Evolutionary conservation across 192 early-diverging fungal species (phyloP).

Genomic region (Diversispora eburnea): DNA sequence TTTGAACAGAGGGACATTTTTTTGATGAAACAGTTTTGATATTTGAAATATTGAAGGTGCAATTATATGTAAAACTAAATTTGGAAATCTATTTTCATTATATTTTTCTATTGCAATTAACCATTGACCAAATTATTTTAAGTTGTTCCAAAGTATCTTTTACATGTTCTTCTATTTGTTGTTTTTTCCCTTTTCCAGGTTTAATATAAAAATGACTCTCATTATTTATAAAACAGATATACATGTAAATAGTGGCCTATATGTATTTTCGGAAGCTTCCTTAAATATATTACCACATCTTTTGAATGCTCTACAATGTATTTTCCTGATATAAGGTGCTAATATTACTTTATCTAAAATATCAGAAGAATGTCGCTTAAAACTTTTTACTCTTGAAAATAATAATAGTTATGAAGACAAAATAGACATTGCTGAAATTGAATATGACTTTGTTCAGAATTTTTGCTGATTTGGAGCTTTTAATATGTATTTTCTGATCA

Average conservation of each 20-base stretch:
- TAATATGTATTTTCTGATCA: neutral
- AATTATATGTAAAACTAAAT: slow-evolving; percentile 1
- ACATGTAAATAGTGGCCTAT: neutral
- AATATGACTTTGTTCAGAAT: neutral
- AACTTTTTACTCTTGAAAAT: neutral
- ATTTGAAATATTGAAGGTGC: neutral
- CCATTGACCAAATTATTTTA: neutral
- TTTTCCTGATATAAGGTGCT: neutral
- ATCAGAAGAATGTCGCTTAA: neutral
- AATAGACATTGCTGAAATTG: neutral
- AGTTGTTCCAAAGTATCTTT: neutral
- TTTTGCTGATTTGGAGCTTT: neutral
- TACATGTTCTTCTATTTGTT: neutral
- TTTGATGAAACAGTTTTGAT: neutral
- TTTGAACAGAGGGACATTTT: too few relatives aligned
- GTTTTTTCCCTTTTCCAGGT: neutral
- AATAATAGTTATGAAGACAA: neutral
- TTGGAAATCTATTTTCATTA: neutral
- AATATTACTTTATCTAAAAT: neutral
- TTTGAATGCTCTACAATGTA: neutral
- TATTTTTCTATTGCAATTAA: neutral
- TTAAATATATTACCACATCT: neutral
- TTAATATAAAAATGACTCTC: neutral
- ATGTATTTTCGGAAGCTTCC: neutral
- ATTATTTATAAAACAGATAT: neutral